Conservation (phyloP, 352 stramenopile genomes). For the Pythium biforme region DNA sequence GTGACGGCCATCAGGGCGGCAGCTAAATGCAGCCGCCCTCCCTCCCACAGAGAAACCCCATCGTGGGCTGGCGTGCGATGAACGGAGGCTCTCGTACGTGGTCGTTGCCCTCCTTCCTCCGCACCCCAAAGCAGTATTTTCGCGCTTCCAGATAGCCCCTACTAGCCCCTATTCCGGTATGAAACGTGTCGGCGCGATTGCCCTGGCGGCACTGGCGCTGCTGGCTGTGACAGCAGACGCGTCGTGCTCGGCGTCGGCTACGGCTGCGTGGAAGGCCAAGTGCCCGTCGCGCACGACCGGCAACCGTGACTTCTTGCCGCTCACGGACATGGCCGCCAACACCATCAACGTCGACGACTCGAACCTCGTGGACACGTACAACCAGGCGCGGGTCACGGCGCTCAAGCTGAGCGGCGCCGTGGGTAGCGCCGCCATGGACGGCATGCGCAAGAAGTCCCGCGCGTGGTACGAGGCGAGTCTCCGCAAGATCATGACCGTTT, state of each 20-base stretch:
- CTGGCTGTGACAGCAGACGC: slow-evolving; percentile 1
- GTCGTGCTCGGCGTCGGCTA: slow-evolving; percentile 56
- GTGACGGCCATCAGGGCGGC: neutral
- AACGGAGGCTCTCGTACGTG: neutral
- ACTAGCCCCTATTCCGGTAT: neutral
- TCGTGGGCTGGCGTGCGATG: neutral
- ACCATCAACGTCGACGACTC: slow-evolving; percentile 67
- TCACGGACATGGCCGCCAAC: slow-evolving; percentile 44
- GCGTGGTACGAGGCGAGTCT: slow-evolving; percentile 73
- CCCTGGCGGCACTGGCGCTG: slow-evolving; percentile 11
- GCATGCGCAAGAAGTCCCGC: slow-evolving; percentile 65
- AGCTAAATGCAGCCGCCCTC: neutral
- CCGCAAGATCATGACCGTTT: slow-evolving; percentile 62
- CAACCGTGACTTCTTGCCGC: slow-evolving; percentile 59
- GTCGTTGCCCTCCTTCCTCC: neutral
- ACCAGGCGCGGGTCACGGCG: slow-evolving; percentile 61
- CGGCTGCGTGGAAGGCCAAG: slow-evolving; percentile 51
- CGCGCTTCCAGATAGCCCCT: neutral
- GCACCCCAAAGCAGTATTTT: neutral
- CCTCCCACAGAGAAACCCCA: neutral
- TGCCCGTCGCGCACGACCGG: slow-evolving; percentile 48
- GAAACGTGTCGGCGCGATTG: slow-evolving; percentile 5
- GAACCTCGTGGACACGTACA: slow-evolving; percentile 59
- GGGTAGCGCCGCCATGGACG: slow-evolving; percentile 63
- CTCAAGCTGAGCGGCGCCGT: slow-evolving; percentile 60